Conservation (phyloP, 352 stramenopile species). For the Halophytophthora polymorphica region DNA sequence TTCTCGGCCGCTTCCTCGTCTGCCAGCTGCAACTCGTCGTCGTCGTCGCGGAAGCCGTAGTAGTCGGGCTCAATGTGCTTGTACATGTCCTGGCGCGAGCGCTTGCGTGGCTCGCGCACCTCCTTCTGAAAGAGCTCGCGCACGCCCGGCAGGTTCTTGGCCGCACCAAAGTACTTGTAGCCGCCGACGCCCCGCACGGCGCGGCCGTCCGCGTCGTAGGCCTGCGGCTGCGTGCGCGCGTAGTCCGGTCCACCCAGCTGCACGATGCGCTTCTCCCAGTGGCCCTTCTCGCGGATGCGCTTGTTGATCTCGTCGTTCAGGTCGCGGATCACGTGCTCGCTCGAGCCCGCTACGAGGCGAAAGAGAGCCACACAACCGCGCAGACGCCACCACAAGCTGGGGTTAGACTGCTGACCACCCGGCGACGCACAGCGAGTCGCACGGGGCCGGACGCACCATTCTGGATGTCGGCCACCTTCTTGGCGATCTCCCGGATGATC, state of each 20-base stretch:
- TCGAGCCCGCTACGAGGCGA: conserved; percentile 84
- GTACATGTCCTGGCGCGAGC: conserved; percentile 83
- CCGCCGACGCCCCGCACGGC: conserved; percentile 66
- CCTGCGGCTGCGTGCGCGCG: conserved; percentile 68
- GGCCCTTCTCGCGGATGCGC: conserved; percentile 91
- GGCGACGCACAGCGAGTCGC: too few species aligned
- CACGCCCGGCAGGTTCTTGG: conserved; percentile 95
- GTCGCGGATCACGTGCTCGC: conserved; percentile 96
- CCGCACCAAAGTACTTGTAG: conserved; percentile 97
- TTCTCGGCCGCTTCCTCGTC: conserved; percentile 50
- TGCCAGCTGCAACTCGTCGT: conserved; percentile 50
- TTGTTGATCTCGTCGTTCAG: conserved; percentile 99
- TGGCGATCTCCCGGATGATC: conserved; percentile 94
- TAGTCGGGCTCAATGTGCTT: conserved; percentile 89
- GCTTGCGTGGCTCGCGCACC: conserved; percentile 52
- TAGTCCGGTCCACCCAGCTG: conserved; percentile 91
- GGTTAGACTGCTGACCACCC: too few species aligned
- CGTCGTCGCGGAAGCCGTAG: conserved; percentile 71
- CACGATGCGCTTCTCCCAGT: conserved; percentile 87
- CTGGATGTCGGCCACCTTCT: conserved; percentile 96
- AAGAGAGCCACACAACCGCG: conserved; percentile 4
- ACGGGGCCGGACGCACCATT: too few species aligned
- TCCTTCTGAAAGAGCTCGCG: conserved; percentile 92
- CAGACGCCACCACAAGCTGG: background rate
- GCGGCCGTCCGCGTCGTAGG: conserved; percentile 70